These are phyloP conservation scores for Hysterangium stoloniferum DNA, from an alignment of 768 basidiomycete species.

Conservation along the genomic window DNA sequence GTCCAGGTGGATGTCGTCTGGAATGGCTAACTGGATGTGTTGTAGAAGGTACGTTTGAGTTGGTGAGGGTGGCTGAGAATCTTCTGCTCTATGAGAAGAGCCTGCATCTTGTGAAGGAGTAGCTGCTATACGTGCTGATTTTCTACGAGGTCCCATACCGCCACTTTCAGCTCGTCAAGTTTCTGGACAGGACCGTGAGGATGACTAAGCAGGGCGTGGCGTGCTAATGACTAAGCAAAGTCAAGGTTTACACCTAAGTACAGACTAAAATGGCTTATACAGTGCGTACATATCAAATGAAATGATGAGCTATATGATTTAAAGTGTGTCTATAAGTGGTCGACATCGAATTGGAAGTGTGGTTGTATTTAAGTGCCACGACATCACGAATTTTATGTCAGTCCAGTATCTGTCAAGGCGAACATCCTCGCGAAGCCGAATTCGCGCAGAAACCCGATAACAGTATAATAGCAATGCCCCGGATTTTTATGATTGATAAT, in stretches of 20 bases:
- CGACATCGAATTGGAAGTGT: no score
- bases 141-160: background rate
- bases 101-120: background rate
- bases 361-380: no score
- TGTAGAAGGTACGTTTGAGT: background rate
- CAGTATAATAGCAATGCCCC: background rate
- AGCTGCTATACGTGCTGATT: background rate
- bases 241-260: background rate
- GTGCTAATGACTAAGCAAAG: no score
- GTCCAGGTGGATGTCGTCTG: conserved; percentile 61
- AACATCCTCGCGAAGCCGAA: no score
- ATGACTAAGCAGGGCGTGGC: no score
- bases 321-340: background rate
- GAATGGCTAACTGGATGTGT: conserved; percentile 19
- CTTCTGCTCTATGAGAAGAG: background rate
- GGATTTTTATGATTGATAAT: background rate
- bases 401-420: no score
- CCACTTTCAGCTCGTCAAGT: background rate
- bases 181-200: no score
- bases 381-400: no score
- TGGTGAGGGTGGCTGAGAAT: conserved; percentile 9
- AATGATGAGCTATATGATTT: background rate
- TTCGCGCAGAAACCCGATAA: background rate
- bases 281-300: background rate
- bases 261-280: background rate